phyloP scores from a whole-genome alignment of 495 filamentous ascomycete species.

The Collariella sp. region DNA sequence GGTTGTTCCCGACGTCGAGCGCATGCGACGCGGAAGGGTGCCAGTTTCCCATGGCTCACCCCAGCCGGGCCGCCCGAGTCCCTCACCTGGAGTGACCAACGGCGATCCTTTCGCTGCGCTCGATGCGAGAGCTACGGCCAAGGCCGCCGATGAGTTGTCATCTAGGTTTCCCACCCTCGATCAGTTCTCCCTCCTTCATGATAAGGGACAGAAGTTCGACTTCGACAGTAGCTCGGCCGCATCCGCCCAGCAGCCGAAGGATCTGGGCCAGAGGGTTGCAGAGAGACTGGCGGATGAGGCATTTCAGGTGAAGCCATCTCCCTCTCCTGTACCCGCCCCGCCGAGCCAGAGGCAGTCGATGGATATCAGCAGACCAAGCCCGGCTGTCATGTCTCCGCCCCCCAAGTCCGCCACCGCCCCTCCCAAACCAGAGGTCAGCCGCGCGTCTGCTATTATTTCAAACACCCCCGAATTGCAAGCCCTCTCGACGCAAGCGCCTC shows the following conservation, averaged over 20 bases:
- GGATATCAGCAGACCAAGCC: slow-evolving; percentile 26
- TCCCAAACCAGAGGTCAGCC: slow-evolving; percentile 38
- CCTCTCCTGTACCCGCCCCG: slow-evolving; percentile 10
- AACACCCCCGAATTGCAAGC: slow-evolving; percentile 46
- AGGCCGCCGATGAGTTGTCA: slow-evolving; percentile 66
- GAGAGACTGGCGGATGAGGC: slow-evolving; percentile 85
- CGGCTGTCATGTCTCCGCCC: slow-evolving; percentile 17
- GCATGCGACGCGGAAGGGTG: slow-evolving; percentile 87
- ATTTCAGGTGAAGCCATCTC: slow-evolving; percentile 26
- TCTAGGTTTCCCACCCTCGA: slow-evolving; percentile 84
- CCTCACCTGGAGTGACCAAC: slow-evolving; percentile 62
- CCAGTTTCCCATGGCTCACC: slow-evolving; percentile 43
- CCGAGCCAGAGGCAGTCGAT: slow-evolving; percentile 27
- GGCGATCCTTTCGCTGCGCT: slow-evolving; percentile 85
- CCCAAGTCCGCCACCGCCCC: slow-evolving; percentile 33
- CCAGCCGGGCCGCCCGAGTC: slow-evolving; percentile 51
- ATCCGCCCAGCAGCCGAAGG: slow-evolving; percentile 44
- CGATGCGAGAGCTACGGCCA: slow-evolving; percentile 52
- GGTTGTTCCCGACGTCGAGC: slow-evolving; percentile 79
- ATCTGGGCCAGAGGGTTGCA: slow-evolving; percentile 66
- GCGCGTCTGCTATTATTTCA: slow-evolving; percentile 45
- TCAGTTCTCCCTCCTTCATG: slow-evolving; percentile 84
- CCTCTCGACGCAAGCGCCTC: slow-evolving; percentile 40
- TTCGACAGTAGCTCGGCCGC: slow-evolving; percentile 54
- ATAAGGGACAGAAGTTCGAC: slow-evolving; percentile 79